A percentile compares a stretch with the other conserved stretches of the same genome.
phyloP scores from a whole-genome alignment of 2,329 filamentous ascomycete species.

The Ophiostoma ulmi region DNA sequence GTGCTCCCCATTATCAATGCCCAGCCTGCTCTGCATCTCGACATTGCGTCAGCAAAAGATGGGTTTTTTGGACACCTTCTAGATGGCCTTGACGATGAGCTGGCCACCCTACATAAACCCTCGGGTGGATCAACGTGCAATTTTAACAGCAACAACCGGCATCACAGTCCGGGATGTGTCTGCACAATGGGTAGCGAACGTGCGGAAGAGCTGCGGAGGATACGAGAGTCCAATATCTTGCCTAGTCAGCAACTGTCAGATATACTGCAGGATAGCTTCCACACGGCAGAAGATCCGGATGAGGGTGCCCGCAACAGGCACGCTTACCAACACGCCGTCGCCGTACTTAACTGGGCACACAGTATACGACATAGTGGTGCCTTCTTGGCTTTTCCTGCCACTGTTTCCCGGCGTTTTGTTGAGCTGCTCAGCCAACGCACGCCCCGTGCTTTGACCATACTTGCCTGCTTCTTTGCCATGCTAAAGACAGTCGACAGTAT shows the following conservation, averaged over 20 bases:
- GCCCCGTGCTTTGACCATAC: constrained; percentile 57
- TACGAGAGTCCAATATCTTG: not conserved
- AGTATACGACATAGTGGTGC: constrained; percentile 54
- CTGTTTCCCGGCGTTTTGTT: constrained; percentile 56
- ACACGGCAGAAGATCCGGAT: constrained; percentile 24
- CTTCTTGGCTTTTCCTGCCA: constrained; percentile 59
- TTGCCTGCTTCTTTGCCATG: constrained; percentile 62
- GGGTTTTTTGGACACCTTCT: constrained; percentile 60
- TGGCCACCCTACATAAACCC: constrained; percentile 34
- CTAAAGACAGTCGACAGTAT: constrained; percentile 56
- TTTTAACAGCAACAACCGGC: not conserved
- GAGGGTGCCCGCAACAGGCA: constrained; percentile 41
- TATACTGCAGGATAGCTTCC: constrained; percentile 32
- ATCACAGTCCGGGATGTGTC: constrained; percentile 16
- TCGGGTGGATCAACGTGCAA: constrained; percentile 8
- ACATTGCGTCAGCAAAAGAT: constrained; percentile 48
- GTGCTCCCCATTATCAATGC: constrained; percentile 59
- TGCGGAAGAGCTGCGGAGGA: constrained; percentile 4
- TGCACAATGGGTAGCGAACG: constrained; percentile 16
- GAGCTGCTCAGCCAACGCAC: constrained; percentile 55
- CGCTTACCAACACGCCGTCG: constrained; percentile 60
- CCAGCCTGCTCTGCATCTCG: constrained; percentile 57
- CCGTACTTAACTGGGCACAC: constrained; percentile 62
- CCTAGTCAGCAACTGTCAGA: constrained; percentile 31
- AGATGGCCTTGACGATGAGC: constrained; percentile 53